Base-by-base conservation (phyloP, 1,139 yeast genomes). In the Saccharomyces hybrid region DNA sequence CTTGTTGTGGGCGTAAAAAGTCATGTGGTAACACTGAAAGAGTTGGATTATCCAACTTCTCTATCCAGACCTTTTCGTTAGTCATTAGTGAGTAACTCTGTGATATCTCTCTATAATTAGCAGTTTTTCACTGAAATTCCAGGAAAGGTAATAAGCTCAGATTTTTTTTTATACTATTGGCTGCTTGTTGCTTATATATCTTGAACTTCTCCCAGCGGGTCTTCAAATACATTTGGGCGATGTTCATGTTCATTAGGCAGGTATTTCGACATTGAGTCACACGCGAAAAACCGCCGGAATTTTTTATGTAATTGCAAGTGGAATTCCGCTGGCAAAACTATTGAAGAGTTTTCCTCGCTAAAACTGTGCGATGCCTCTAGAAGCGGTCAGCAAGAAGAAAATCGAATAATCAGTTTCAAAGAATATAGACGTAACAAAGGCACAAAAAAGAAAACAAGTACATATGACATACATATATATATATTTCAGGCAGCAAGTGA, bases 11-110 rank as follows among this genome's bases (percentile, higher is more conserved):
- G 66, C 86, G 83, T 60, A 87, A 82, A 70, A 80, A 91, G 70
- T 91, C 98, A 61, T 86, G 87, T 13, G 98, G 97, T 55, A 91
- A 77, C 28, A 85, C 88, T 54, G 96, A 88, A 56, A 90, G 76
- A 2, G 97, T 89, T 51, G 96, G 91, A 64, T 81, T 85, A 61
- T 85, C 87, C 70, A 91, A 79, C 59, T 81, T 76, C 53, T 77
- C 71, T 49, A 81, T 74, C 96, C 96, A 90, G 65, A 75, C 79
- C 48, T 80, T 34, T 53, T 48, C 53, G 44, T 38, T 38, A 16
- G 44, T 38, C 44, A 38, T 38, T 38, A 38, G 13, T 38, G n/a
- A 38, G 44, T 38, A 16, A 38, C 25, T 16, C 9, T 20, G n/a
- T 13, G 7, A 26, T 16, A 13, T 38, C 9, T 5, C 6, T 38